These are phyloP conservation scores for Fremontodendron californicum DNA, from an alignment of 345 rosid genomes.

Conservation along the genomic window DNA sequence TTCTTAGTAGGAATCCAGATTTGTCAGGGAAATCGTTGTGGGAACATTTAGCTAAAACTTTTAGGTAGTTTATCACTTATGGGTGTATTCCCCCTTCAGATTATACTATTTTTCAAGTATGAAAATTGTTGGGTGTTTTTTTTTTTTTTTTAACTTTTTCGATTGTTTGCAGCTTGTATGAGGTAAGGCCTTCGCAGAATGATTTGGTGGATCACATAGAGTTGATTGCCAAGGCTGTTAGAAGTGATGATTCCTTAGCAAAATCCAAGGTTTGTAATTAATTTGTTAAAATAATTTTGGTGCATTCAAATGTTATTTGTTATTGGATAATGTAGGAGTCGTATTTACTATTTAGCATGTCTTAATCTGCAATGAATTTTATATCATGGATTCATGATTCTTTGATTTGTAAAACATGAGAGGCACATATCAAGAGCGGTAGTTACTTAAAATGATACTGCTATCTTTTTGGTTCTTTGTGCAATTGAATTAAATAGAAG, in stretches of 20 bases:
- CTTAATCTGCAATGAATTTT: constrained; percentile 7
- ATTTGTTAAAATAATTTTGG: background rate
- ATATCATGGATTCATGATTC: background rate
- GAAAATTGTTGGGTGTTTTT: background rate
- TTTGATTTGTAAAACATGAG: background rate
- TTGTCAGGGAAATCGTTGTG: constrained; percentile 52
- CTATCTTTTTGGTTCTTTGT: constrained; percentile 11
- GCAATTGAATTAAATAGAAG: background rate
- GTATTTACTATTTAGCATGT: background rate
- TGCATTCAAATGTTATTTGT: constrained; percentile 7
- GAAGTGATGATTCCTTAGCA: constrained; percentile 47
- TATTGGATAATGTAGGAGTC: background rate
- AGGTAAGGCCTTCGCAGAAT: constrained; percentile 62
- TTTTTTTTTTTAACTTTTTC: constrained; percentile 3
- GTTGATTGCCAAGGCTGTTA: constrained; percentile 57
- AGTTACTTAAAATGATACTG: background rate
- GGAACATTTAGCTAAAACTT: constrained; percentile 53
- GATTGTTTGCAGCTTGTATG: constrained; percentile 49
- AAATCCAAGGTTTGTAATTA: constrained; percentile 56
- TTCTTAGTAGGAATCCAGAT: constrained; percentile 48
- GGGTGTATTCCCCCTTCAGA: no score
- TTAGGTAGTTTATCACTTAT: constrained; percentile 40
- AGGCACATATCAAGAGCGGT: background rate
- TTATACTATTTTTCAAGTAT: background rate
- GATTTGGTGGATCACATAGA: constrained; percentile 70